A percentile compares a stretch with the other conserved stretches of the same genome.
phyloP scores from a whole-genome alignment of 805 yeast genomes.

The Candida rishiriensis region DNA sequence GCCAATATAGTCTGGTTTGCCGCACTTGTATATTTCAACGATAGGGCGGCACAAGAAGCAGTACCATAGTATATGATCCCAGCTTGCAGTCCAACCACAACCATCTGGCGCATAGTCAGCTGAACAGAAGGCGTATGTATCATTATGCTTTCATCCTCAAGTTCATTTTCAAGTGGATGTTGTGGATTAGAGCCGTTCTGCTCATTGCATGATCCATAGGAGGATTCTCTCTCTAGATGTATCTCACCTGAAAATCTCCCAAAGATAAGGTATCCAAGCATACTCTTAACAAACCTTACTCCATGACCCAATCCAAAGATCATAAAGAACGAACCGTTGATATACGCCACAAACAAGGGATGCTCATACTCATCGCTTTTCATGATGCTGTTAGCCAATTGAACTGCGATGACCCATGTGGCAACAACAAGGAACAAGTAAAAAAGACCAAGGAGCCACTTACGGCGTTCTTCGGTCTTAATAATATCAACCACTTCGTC shows the following conservation, averaged over 20 bases:
- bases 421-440: constrained; percentile 38
- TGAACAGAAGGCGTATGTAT: constrained; percentile 20
- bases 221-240: not conserved
- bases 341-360: constrained; percentile 43
- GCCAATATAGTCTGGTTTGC: constrained; percentile 49
- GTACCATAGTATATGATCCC: constrained; percentile 39
- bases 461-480: constrained; percentile 33
- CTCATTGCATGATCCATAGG: constrained; percentile 8
- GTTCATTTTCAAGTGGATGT: not conserved
- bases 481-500: constrained; percentile 30
- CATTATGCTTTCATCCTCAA: constrained; percentile 3
- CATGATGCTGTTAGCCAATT: constrained; percentile 43
- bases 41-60: constrained; percentile 37
- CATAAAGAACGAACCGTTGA: constrained; percentile 44
- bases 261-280: constrained; percentile 4
- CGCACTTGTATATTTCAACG: constrained; percentile 47
- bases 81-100: constrained; percentile 34
- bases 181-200: not conserved
- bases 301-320: constrained; percentile 42
- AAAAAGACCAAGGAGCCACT: constrained; percentile 41
- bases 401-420: constrained; percentile 47
- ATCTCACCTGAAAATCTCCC: not conserved
- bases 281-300: not conserved
- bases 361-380: constrained; percentile 45
- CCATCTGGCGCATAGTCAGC: constrained; percentile 28